Evolutionary conservation across 768 basidiomycete species (phyloP).

Genomic region (Lanmaoa rubissima): DNA sequence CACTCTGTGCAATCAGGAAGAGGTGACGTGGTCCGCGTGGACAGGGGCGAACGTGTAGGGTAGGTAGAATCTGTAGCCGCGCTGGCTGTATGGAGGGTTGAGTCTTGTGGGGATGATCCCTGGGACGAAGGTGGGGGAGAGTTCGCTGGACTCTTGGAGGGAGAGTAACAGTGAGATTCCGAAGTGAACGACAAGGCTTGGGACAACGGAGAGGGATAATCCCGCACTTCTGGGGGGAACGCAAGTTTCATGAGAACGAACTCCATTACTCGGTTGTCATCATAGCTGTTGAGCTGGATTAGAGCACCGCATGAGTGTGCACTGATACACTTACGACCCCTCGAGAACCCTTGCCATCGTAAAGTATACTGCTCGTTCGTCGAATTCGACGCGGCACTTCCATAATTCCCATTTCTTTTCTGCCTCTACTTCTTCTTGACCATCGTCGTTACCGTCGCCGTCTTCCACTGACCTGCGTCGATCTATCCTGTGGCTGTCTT

Average conservation of each 20-base stretch:
- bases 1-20: conserved; percentile 18
- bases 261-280: conserved; percentile 65
- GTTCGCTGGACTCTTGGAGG: conserved; percentile 26
- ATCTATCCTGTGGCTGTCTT: conserved; percentile 9
- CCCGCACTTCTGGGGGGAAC: conserved; percentile 52
- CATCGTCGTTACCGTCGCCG: conserved; percentile 13
- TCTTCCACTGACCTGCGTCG: conserved; percentile 9
- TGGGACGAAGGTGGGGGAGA: conserved; percentile 30
- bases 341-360: conserved; percentile 67
- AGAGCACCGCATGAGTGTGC: neutral
- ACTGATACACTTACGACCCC: conserved; percentile 41
- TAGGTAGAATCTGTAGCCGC: conserved; percentile 5
- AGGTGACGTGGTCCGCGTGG: conserved; percentile 22
- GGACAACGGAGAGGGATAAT: conserved; percentile 23
- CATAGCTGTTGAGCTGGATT: conserved; percentile 38
- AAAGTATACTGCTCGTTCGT: conserved; percentile 67
- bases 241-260: conserved; percentile 69
- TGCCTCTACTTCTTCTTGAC: conserved; percentile 1
- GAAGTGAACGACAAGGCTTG: conserved; percentile 10
- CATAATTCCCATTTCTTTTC: conserved; percentile 64
- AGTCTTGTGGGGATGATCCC: conserved; percentile 26
- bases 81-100: conserved; percentile 14
- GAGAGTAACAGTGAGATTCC: conserved; percentile 17
- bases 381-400: conserved; percentile 79
- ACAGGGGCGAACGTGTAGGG: conserved; percentile 24